Percentiles rank a stretch among this genome's conserved stretches.
These are phyloP conservation scores for Triadica sebifera DNA, from an alignment of 345 rosid genomes.

Conservation along the genomic window DNA sequence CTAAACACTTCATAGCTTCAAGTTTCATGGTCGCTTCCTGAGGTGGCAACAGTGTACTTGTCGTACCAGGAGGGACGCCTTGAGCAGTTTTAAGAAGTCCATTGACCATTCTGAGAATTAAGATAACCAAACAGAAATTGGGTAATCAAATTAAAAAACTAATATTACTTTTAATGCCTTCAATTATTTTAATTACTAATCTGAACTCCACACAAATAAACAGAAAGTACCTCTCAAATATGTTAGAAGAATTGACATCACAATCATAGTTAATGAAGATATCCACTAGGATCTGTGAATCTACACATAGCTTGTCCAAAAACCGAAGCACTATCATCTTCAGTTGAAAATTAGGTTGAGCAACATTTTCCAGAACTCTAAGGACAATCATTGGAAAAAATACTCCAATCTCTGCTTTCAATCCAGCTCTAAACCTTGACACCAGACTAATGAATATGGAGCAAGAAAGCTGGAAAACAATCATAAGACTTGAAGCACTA, in stretches of 20 bases:
- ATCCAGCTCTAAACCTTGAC: conserved; percentile 94
- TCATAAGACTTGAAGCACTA: conserved; percentile 92
- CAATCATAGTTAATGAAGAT: conserved; percentile 98
- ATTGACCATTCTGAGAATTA: conserved; percentile 84
- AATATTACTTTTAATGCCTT: neutral
- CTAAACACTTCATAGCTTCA: conserved; percentile 97
- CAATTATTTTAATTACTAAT: neutral
- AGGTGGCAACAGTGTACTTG: conserved; percentile 80
- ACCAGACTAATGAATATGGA: conserved; percentile 97
- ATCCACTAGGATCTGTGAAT: conserved; percentile 96
- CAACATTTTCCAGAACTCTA: conserved; percentile 91
- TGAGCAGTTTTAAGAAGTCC: conserved; percentile 99
- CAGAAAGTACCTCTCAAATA: conserved; percentile 85
- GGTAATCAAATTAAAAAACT: neutral
- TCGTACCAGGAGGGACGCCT: conserved; percentile 86
- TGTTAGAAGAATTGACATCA: conserved; percentile 97
- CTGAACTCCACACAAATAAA: conserved; percentile 3
- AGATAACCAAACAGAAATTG: conserved; percentile 13
- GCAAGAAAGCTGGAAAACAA: conserved; percentile 99
- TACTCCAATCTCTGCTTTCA: conserved; percentile 99
- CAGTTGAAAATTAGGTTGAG: conserved; percentile 99
- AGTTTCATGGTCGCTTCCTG: conserved; percentile 92
- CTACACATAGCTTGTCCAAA: conserved; percentile 90
- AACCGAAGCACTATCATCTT: conserved; percentile 98
- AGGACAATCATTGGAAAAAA: conserved; percentile 99